Evolutionary conservation across 352 stramenopile species (phyloP), one percentile per base, ranked within the genome.

Genomic region (Globisporangium radiosum): DNA sequence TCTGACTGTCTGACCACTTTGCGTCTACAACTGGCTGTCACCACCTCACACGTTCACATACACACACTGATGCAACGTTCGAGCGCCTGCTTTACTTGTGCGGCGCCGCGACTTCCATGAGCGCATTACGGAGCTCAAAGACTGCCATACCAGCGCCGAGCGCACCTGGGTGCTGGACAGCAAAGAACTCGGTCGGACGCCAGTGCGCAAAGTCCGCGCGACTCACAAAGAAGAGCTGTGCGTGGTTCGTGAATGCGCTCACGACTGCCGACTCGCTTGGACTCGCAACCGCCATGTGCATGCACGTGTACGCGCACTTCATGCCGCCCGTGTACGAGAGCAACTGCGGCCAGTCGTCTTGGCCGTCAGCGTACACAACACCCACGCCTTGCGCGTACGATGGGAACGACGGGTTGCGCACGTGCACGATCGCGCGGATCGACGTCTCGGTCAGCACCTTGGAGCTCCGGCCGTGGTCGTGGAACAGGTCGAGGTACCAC

Each of bases 401-500:
- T 2, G 62, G 60, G 6, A 65, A 62, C 6, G 59, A 44, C 1
- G 71, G 71, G 50, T 85, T 85, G 13, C 66, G 66, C 43, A 63
- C 68, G 38, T 68, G 56, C 15, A 87, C 47, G 42, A 87, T 74
- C 52, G 72, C 61, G 8, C 57, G 62, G 39, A 87, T 72, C 25
- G 77, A 85, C 15, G 54, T 58, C 4, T 50, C 40, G 9, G 56
- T 66, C 15, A 87, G 64, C 7, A 87, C 57, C 52, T 74, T 83
- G 5, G 75, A 87, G 2, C 69, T 52, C 5, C 42, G 56, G 0
- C 75, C 77, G 10, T 62, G 69, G 5, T 64, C 61, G 47, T 76
- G 63, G 33, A 87, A 85, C 5, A 87, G 65, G 49, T 87, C 77
- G 14, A 60, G 59, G 59, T 79, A 87, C 54, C 80, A 68, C 47